Conservation (phyloP, 2,329 filamentous ascomycete genomes). For the Cytospora mali region DNA sequence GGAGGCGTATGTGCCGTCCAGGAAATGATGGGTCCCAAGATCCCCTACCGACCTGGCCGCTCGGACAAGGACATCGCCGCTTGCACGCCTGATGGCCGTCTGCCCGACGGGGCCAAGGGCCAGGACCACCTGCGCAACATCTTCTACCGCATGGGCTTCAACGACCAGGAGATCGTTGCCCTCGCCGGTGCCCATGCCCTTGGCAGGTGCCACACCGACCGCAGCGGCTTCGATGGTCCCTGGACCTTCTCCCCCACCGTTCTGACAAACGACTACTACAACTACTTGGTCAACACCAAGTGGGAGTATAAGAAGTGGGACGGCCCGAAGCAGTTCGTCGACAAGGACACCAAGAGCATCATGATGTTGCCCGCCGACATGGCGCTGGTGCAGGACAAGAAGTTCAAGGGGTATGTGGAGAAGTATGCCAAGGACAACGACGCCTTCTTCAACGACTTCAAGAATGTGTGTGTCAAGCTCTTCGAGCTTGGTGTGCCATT, state of each 20-base stretch:
- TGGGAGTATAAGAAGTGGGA: slow-evolving; percentile 92
- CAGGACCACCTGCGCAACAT: slow-evolving; percentile 84
- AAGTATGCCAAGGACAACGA: slow-evolving; percentile 91
- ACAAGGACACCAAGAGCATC: slow-evolving; percentile 80
- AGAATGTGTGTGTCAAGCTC: slow-evolving; percentile 74
- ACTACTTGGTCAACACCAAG: slow-evolving; percentile 85
- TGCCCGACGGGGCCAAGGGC: slow-evolving; percentile 71
- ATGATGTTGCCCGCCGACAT: slow-evolving; percentile 99
- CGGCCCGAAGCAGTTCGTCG: slow-evolving; percentile 84
- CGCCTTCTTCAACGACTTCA: slow-evolving; percentile 92
- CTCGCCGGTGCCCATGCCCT: slow-evolving; percentile 84
- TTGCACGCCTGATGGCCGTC: slow-evolving; percentile 92
- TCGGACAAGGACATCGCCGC: slow-evolving; percentile 75
- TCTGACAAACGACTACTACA: slow-evolving; percentile 94
- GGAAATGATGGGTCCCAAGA: slow-evolving; percentile 87
- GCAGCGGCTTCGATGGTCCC: slow-evolving; percentile 84
- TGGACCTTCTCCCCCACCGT: slow-evolving; percentile 93
- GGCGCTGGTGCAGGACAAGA: slow-evolving; percentile 84
- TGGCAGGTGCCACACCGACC: slow-evolving; percentile 86
- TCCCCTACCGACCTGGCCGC: slow-evolving; percentile 89
- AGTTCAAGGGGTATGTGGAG: slow-evolving; percentile 77
- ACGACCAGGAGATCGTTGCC: slow-evolving; percentile 95
- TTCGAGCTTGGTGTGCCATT: slow-evolving; percentile 97
- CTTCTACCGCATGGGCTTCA: slow-evolving; percentile 97
- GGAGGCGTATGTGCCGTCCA: slow-evolving; percentile 83